Percentiles rank a stretch among this genome's conserved stretches.
Evolutionary conservation across 2,329 filamentous ascomycete genomes (phyloP).

Genomic region (Plenodomus tracheiphilus): DNA sequence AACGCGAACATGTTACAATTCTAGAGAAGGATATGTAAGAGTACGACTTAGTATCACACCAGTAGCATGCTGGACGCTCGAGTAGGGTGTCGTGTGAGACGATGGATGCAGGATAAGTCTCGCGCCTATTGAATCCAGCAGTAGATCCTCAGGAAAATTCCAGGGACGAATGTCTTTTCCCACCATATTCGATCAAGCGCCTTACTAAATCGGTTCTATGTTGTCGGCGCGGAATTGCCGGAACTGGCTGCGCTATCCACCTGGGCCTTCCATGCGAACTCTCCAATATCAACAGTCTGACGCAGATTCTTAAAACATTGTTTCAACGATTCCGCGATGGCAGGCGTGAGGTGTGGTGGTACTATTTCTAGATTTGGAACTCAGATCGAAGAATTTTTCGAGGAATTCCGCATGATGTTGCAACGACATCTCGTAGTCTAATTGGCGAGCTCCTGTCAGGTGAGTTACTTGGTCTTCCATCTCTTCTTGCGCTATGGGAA

Average conservation of each 20-base stretch:
- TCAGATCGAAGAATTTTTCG: slow-evolving; percentile 1
- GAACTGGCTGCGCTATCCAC: slow-evolving; percentile 1
- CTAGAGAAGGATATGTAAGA: slow-evolving; percentile 1
- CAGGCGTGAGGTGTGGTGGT: slow-evolving; percentile 2
- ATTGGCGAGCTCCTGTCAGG: slow-evolving; percentile 1
- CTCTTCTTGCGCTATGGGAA: slow-evolving; percentile 2
- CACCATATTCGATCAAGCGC: slow-evolving; percentile 2
- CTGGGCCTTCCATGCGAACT: slow-evolving; percentile 1
- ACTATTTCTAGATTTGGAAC: slow-evolving; percentile 1
- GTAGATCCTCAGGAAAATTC: slow-evolving; percentile 1
- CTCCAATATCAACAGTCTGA: slow-evolving; percentile 2
- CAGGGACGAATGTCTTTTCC: slow-evolving; percentile 1
- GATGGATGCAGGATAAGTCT: slow-evolving; percentile 1
- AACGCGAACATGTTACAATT: slow-evolving; percentile 1
- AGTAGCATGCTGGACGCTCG: not conserved
- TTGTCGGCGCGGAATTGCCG: slow-evolving; percentile 1
- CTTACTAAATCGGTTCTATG: slow-evolving; percentile 1
- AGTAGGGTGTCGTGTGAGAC: slow-evolving; percentile 1
- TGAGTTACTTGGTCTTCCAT: slow-evolving; percentile 1
- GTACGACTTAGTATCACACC: slow-evolving; percentile 1
- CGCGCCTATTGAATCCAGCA: slow-evolving; percentile 1
- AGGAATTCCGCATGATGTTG: slow-evolving; percentile 1
- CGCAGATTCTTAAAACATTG: slow-evolving; percentile 1
- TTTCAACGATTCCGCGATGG: slow-evolving; percentile 1
- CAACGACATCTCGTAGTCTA: slow-evolving; percentile 1